Evolutionary conservation across 2,329 filamentous ascomycete genomes (phyloP), one percentile per base, ranked within the genome.

Genomic region (Arthroderma sp.): DNA sequence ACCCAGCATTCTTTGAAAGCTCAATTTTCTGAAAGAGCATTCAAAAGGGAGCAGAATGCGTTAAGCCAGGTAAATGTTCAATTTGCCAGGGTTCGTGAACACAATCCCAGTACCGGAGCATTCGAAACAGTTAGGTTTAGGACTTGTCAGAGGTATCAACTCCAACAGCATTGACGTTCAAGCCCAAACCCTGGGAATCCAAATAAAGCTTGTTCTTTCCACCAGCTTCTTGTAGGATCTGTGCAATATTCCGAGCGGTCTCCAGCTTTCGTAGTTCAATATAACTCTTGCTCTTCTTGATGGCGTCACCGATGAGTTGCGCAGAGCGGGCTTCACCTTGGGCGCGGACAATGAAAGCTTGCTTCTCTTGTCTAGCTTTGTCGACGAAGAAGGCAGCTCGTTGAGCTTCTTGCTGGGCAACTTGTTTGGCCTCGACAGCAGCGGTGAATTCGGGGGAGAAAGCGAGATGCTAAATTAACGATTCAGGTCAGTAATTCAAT

Each of bases 221-320:
- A 48, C 85, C 84, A 47, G 75, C 75, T 65, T 93, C 86, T 66
- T 95, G 85, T 57, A 98, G 65, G 55, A 94, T 81, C 55, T 74
- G 67, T n/a, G 91, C 91, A 66, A 98, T 94, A 46, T 78, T 75
- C 54, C 85, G 77, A 5, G 91, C 91, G 59, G 95, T 98, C 72
- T 98, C 91, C 58, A 98, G 94, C 75, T 94, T 91, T 70, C 93
- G 85, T 61, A 98, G 77, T 68, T 96, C 91, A 52, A 98, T 79
- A 65, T 98, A 98, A 53, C 86, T 83, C 70, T 88, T 83, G 73
- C 77, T 93, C 83, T 96, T 98, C 85, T 96, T 98, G 80, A 98
- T 94, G 50, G 91, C 91, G 43, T 98, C 91, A 67, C 91, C 91
- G 59, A 98, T 95, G 52, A 98, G 81, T 70, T 98, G 88, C 39